Base-by-base conservation (phyloP, 169 alveolate genomes). In the Plasmodium billcollinsi region DNA sequence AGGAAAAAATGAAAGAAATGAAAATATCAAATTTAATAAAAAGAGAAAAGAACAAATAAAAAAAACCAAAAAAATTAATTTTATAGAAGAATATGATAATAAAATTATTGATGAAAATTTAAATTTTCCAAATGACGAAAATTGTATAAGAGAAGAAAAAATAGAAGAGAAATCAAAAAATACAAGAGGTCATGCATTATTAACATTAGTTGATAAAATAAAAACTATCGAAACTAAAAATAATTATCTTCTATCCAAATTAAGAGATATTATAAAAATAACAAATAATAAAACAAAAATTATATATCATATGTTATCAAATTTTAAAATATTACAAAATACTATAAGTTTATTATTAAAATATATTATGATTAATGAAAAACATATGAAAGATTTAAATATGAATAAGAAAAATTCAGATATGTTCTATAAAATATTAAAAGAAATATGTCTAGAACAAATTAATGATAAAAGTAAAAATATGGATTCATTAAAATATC, bases 91-190 rank as follows among this genome's bases (percentile, higher is more conserved):
- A 63, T 21, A 26, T 49, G 89, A 76, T 47, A 39, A 39, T 39
- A 50, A 76, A 63, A 24, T 76, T 45, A 69, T 76, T 14, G 73
- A 65, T 76, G 76, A 76, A 58, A 52, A 76, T 56, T 49, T 76
- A 50, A 24, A 76, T 33, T 76, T 58, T 20, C 24, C 43, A 26
- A 26, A 76, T 76, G 67, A 76, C 8, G 70, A 63, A 2, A 66
- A 76, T 76, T 76, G 89, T 56, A 49, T 76, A 65, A 52, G 89
- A 76, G 89, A 76, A 65, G 89, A 76, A 62, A 76, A 76, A 76
- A 65, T 76, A 7, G 89, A 76, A 76, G 89, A 76, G 63, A 76
- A 58, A 29, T 21, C 89, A n/a, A 76, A 63, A 76, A 76, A 76
- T 65, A 65, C 76, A 7, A 76, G 89, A 65, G 89, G 89, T 12